These are phyloP conservation scores for Dalbergia cochinchinensis DNA, from an alignment of 306 rosid genomes.

Conservation along the genomic window DNA sequence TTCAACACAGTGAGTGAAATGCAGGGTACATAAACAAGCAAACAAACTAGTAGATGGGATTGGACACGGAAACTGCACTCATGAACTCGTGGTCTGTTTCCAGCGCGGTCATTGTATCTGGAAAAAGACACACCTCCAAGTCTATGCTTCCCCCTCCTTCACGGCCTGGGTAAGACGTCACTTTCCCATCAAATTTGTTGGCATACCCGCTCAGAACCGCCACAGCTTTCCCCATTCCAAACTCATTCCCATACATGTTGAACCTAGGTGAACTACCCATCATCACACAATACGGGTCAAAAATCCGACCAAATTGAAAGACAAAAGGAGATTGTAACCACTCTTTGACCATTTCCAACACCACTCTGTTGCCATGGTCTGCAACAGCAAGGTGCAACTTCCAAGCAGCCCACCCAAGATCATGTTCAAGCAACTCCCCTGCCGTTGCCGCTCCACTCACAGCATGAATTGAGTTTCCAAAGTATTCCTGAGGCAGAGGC, in stretches of 20 bases:
- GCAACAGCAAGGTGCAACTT: conserved; percentile 57
- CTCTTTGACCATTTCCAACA: neutral
- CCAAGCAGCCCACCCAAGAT: conserved; percentile 73
- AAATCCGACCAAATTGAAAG: neutral
- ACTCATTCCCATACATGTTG: conserved; percentile 65
- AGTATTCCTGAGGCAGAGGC: conserved; percentile 53
- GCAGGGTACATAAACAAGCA: too few species aligned
- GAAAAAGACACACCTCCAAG: conserved; percentile 60
- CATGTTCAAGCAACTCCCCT: conserved; percentile 51
- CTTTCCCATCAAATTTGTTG: conserved; percentile 57
- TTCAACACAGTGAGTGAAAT: neutral
- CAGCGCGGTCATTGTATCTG: conserved; percentile 51
- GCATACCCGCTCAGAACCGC: conserved; percentile 64
- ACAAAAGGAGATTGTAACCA: conserved; percentile 54
- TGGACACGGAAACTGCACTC: conserved; percentile 37
- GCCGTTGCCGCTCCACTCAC: conserved; percentile 23
- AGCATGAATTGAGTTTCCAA: conserved; percentile 48
- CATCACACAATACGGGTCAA: conserved; percentile 48
- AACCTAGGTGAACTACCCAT: conserved; percentile 72
- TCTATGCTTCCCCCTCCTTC: conserved; percentile 73
- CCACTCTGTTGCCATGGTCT: conserved; percentile 17
- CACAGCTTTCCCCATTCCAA: conserved; percentile 81
- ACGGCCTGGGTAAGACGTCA: conserved; percentile 54
- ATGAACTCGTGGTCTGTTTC: conserved; percentile 65
- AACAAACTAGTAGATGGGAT: neutral